A percentile compares a stretch with the other conserved stretches of the same genome.
Conservation (phyloP, 2,329 filamentous ascomycete species). For the Pseudocercospora cruenta region DNA sequence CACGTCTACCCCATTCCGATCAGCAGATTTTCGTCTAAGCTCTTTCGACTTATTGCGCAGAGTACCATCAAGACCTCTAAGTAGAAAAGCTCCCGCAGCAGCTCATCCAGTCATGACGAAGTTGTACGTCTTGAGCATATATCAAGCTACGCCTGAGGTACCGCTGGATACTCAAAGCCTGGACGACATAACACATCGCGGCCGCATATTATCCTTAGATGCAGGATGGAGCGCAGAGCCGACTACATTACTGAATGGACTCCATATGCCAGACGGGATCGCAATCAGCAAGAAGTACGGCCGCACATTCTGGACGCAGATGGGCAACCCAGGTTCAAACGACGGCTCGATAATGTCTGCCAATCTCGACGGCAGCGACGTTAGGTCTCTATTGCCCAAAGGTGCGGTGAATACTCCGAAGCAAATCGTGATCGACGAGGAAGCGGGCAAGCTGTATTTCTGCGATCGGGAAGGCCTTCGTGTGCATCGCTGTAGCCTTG, state of each 20-base stretch:
- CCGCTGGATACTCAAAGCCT: conserved; percentile 14
- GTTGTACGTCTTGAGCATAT: conserved; percentile 23
- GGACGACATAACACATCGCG: conserved; percentile 20
- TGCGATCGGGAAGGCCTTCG: conserved; percentile 50
- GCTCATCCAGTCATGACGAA: neutral
- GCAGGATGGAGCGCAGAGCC: conserved; percentile 11
- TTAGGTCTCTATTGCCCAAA: conserved; percentile 47
- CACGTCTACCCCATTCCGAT: neutral
- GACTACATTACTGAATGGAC: conserved; percentile 5
- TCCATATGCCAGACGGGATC: conserved; percentile 40
- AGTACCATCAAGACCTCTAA: neutral
- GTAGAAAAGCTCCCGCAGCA: neutral
- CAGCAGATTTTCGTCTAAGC: neutral
- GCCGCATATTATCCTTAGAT: conserved; percentile 9
- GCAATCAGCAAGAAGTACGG: conserved; percentile 26
- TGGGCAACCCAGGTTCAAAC: conserved; percentile 30
- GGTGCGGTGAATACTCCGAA: conserved; percentile 57
- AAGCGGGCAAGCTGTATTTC: conserved; percentile 44
- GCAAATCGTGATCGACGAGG: conserved; percentile 42
- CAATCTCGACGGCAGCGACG: conserved; percentile 55
- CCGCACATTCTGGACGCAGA: conserved; percentile 40
- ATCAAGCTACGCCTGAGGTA: conserved; percentile 17
- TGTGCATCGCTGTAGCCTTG: conserved; percentile 42
- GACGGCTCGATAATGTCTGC: conserved; percentile 29
- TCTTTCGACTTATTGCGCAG: neutral